Percentiles rank a stretch among this genome's conserved stretches.
phyloP scores from a whole-genome alignment of 345 rosid genomes.

The Eucalyptus curtisii region DNA sequence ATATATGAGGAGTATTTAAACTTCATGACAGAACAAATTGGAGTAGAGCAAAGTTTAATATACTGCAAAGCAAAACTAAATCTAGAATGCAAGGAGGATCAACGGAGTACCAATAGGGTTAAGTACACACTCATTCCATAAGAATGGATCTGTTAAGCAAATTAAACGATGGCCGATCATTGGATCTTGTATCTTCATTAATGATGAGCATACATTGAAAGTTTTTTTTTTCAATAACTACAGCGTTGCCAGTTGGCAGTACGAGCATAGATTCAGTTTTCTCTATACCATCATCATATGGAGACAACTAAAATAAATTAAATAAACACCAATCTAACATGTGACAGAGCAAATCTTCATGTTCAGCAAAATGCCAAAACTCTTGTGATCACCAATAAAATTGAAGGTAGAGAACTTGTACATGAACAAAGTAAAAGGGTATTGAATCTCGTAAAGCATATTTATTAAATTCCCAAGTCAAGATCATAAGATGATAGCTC shows the following conservation, averaged over 20 bases:
- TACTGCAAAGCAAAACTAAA: not conserved
- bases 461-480: not conserved
- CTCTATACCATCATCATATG: not conserved
- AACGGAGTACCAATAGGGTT: not conserved
- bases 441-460: not conserved
- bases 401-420: not conserved
- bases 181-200: no score
- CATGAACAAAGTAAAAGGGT: not conserved
- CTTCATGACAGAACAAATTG: not conserved
- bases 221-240: not conserved
- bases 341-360: not conserved
- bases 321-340: not conserved
- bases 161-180: fast-evolving
- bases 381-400: not conserved
- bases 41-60: not conserved
- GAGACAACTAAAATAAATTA: not conserved
- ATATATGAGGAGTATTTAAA: not conserved
- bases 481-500: not conserved
- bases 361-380: not conserved
- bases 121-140: not conserved
- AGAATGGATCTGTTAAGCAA: no score
- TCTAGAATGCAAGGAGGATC: not conserved
- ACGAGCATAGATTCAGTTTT: not conserved
- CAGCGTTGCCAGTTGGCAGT: not conserved
- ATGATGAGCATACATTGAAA: not conserved